These are phyloP conservation scores for Malus asiatica DNA, from an alignment of 306 rosid genomes.

Conservation along the genomic window DNA sequence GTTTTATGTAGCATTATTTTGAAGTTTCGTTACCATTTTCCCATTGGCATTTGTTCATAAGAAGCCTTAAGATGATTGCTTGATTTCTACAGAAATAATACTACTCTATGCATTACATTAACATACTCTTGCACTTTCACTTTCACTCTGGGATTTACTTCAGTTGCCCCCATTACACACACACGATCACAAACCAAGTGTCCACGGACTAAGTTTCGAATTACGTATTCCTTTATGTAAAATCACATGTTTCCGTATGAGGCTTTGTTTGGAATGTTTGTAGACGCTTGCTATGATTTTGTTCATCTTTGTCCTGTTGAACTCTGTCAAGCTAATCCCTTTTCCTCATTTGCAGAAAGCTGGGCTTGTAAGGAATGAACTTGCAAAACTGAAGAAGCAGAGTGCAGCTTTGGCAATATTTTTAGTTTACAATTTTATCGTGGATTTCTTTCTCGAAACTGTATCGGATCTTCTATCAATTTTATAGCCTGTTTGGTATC, in stretches of 20 bases:
- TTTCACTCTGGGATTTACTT: too few species aligned
- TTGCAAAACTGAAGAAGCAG: conserved; percentile 64
- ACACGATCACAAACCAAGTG: too few species aligned
- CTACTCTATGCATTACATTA: too few species aligned
- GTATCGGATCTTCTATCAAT: not conserved
- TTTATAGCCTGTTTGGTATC: not conserved
- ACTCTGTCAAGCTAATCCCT: not conserved
- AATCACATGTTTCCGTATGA: not conserved
- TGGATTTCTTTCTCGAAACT: conserved; percentile 13
- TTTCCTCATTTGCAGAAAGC: conserved; percentile 57
- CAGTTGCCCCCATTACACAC: too few species aligned
- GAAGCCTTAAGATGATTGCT: too few species aligned
- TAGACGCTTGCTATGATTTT: not conserved
- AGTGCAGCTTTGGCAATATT: conserved; percentile 28
- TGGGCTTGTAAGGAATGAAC: conserved; percentile 73
- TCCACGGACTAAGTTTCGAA: too few species aligned
- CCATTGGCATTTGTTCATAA: too few species aligned
- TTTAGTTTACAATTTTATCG: conserved; percentile 26
- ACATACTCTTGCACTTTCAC: too few species aligned
- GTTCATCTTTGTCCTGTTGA: not conserved
- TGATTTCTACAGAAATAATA: too few species aligned
- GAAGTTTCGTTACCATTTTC: too few species aligned
- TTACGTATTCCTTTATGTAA: not conserved
- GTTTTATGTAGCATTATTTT: too few species aligned
- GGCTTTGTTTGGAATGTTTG: not conserved